Evolutionary conservation across 2,329 filamentous ascomycete species (phyloP).

Genomic region (Arthrobotrys entomopaga): DNA sequence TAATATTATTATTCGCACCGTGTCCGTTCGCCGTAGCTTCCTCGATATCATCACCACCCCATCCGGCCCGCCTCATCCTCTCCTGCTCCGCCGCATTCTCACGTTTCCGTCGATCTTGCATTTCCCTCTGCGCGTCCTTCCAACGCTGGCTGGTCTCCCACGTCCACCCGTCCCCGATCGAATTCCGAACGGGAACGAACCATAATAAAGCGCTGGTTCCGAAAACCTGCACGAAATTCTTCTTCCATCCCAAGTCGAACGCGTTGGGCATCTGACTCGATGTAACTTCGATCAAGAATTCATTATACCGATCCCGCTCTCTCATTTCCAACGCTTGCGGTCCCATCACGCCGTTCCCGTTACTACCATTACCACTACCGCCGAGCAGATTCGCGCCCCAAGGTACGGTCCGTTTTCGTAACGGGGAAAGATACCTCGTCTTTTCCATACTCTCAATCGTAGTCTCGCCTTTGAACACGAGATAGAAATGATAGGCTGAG

Average conservation of each 20-base stretch:
- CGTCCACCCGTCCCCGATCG: constrained; percentile 88
- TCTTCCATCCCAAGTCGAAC: constrained; percentile 86
- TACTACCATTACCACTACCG: constrained; percentile 59
- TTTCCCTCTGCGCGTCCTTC: constrained; percentile 72
- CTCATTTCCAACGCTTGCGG: constrained; percentile 68
- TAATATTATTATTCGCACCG: neutral
- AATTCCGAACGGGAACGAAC: constrained; percentile 83
- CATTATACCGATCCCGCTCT: constrained; percentile 75
- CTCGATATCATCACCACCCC: constrained; percentile 47
- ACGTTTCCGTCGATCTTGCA: constrained; percentile 69
- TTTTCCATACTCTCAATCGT: constrained; percentile 97
- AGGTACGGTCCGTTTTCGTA: constrained; percentile 62
- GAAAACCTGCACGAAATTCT: constrained; percentile 83
- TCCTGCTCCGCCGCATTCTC: constrained; percentile 77
- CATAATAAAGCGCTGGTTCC: constrained; percentile 78
- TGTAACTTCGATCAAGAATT: constrained; percentile 90
- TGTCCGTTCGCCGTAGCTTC: constrained; percentile 46
- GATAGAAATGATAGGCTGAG: constrained; percentile 87
- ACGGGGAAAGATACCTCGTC: constrained; percentile 85
- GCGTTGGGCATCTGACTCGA: constrained; percentile 88
- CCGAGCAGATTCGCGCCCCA: constrained; percentile 59
- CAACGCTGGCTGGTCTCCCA: constrained; percentile 89
- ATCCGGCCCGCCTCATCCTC: constrained; percentile 58
- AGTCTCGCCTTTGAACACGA: constrained; percentile 82
- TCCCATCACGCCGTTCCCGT: constrained; percentile 61